Evolutionary conservation across 192 early-diverging fungal genomes (phyloP), one percentile per base, ranked within the genome.

Genomic region (Gaertneriomyces semiglobifer): DNA sequence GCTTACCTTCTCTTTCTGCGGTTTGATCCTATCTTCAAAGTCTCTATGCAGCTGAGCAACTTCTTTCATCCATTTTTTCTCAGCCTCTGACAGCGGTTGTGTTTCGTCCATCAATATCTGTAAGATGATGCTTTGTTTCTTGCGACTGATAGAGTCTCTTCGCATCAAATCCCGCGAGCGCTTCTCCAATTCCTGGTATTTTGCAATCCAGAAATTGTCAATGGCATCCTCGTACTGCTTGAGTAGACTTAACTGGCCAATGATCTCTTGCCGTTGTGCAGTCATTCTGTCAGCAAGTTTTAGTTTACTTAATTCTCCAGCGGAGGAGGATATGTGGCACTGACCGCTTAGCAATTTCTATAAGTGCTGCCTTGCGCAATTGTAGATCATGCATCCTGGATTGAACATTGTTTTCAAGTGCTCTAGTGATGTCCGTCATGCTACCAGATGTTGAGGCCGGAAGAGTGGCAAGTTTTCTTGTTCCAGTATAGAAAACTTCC

Each of bases 71-170:
- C 81, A 85, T 41, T 65, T 71, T 57, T 73, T 75, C 70, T 91
- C 90, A 20, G 79, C 74, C 5, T 77, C 60, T 4, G 82, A 83
- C 65, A 90, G 68, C 33, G 85, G 88, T 62, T 89, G 85, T 48
- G 76, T 77, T 12, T 74, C 72, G 46, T 83, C 82, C 51, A 85
- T 82, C 40, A 90, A 57, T 63, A 85, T 81, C 38, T 84, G 84
- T 56, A 92, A 63, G 33, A 88, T 60, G 9, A 74, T 47, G 9
- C 56, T 57, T 14, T 53, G 44, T 45, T 16, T 12, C 44, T 70
- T 62, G 59, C 68, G 68, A 41, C 63, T 51, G 16, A 63, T 5
- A 38, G 62, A 70, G 16, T 63, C 60, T 48, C 54, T 62, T 48
- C 19, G 25, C 25, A 33, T 33, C 25, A 33, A 33, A 33, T 33